Conservation (phyloP, 441 rosid genomes). For the Cnidoscolus chayamansa region DNA sequence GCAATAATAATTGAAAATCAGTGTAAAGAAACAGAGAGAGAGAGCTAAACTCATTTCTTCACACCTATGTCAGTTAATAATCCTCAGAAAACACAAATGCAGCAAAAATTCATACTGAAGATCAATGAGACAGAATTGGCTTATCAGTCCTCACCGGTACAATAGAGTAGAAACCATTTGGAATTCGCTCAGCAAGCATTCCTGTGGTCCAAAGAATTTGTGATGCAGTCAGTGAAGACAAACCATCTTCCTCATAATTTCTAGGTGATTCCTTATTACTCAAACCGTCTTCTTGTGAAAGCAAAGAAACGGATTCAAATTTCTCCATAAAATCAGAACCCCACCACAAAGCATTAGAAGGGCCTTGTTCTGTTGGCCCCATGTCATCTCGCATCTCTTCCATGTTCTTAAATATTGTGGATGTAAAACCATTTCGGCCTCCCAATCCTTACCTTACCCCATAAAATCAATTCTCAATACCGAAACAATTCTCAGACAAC, state of each 20-base stretch:
- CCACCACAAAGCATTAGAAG: conserved; percentile 77
- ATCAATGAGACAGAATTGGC: conserved; percentile 1
- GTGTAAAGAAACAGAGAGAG: not conserved
- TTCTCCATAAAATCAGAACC: conserved; percentile 78
- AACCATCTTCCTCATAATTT: conserved; percentile 59
- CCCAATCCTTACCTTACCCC: conserved; percentile 47
- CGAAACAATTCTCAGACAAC: conserved; percentile 34
- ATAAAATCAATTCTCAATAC: conserved; percentile 34
- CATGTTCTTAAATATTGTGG: conserved; percentile 57
- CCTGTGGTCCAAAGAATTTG: conserved; percentile 94
- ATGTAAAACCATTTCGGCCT: conserved; percentile 57
- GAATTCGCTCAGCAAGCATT: conserved; percentile 74
- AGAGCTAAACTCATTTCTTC: not conserved
- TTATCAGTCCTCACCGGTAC: conserved; percentile 57
- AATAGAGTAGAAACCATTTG: conserved; percentile 92
- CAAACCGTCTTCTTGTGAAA: conserved; percentile 65
- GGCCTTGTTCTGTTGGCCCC: conserved; percentile 68
- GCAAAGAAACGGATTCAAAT: conserved; percentile 72
- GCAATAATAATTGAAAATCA: not conserved
- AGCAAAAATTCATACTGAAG: not conserved
- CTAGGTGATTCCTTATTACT: conserved; percentile 57
- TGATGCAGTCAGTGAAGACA: conserved; percentile 72
- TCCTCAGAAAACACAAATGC: not conserved
- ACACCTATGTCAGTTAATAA: not conserved
- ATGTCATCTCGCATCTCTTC: conserved; percentile 76